Base-by-base conservation (phyloP, 306 rosid species). In the Cicer cuneatum region DNA sequence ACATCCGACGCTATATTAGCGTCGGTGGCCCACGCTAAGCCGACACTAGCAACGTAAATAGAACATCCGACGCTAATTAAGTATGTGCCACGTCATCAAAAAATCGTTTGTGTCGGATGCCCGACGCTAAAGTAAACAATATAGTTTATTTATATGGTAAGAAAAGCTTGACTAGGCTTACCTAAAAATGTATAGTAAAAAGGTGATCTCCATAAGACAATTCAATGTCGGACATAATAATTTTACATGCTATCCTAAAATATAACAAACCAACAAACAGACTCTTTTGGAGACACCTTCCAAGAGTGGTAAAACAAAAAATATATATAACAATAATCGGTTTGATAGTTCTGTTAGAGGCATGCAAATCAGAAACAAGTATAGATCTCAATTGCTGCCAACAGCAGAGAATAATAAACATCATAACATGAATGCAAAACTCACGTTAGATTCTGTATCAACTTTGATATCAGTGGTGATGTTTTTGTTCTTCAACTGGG, bases 401-500 rank as follows among this genome's bases (percentile, higher is more conserved):
- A 43, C 8, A 16, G 16, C 12, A 18, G 5, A 41, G 6, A 38
- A 42, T n/a, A 54, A 52, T 53, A 41, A 64, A 68, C 52, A 53
- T 42, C 46, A 33, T 7, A 69, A 74, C 47, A 76, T 5, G 53
- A 48, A 64, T 12, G 9, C 1, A 13, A 39, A 18, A 51, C 88
- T 88, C 77, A 94, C 98, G 63, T 91, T 91, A 54, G 98, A 90
- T 75, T 65, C 83, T 0, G 97, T 83, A 83, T 91, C 98, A 29
- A 94, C 98, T 90, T 94, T 94, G 86, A 94, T 74, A 81, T 94
- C 97, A 29, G 97, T 81, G 16, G 97, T 94, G 84, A 91, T 12
- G 75, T 94, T 94, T 63, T 83, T 81, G 76, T 79, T 89, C 90
- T 88, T 88, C 87, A 94, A 74, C 75, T 94, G 93, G 47, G 97